Conservation (phyloP, 1,284 basidiomycete genomes). For the Cutaneotrichosporon curvatum region DNA sequence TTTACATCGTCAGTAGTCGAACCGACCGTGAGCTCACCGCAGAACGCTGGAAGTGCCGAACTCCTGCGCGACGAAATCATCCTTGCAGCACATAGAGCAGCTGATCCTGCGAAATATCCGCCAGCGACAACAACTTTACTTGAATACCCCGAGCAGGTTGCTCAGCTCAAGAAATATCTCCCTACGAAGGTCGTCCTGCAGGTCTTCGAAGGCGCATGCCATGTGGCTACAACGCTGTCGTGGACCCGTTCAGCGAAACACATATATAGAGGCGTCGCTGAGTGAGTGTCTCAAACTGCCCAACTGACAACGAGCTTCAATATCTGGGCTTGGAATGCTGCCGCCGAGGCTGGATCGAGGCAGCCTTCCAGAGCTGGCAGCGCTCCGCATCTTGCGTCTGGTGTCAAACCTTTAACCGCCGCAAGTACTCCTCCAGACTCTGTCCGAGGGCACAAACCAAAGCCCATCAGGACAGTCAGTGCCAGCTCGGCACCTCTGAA, state of each 20-base stretch:
- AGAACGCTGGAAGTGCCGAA: conserved; percentile 48
- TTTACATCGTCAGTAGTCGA: conserved; percentile 44
- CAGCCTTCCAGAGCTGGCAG: neutral
- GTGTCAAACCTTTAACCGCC: too few relatives aligned
- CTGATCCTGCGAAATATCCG: conserved; percentile 45
- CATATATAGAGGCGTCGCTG: conserved; percentile 43
- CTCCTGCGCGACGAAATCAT: conserved; percentile 47
- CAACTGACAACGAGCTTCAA: conserved; percentile 33
- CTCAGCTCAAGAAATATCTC: conserved; percentile 41
- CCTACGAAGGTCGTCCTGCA: conserved; percentile 51
- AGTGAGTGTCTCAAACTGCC: conserved; percentile 23
- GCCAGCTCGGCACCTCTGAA: too few relatives aligned
- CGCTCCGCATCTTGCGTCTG: neutral
- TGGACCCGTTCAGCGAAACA: conserved; percentile 43
- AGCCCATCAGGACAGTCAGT: too few relatives aligned
- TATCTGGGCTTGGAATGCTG: conserved; percentile 42
- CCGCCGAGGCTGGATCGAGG: conserved; percentile 20
- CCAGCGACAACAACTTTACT: conserved; percentile 41
- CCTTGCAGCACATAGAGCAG: conserved; percentile 50
- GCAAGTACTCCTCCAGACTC: too few relatives aligned
- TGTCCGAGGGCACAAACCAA: too few relatives aligned
- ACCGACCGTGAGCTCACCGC: neutral
- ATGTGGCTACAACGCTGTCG: conserved; percentile 45
- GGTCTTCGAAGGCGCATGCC: conserved; percentile 45
- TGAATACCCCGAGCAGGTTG: conserved; percentile 43